Evolutionary conservation across 176 grass and related monocot species (phyloP).

Genomic region (Olyra latifolia): DNA sequence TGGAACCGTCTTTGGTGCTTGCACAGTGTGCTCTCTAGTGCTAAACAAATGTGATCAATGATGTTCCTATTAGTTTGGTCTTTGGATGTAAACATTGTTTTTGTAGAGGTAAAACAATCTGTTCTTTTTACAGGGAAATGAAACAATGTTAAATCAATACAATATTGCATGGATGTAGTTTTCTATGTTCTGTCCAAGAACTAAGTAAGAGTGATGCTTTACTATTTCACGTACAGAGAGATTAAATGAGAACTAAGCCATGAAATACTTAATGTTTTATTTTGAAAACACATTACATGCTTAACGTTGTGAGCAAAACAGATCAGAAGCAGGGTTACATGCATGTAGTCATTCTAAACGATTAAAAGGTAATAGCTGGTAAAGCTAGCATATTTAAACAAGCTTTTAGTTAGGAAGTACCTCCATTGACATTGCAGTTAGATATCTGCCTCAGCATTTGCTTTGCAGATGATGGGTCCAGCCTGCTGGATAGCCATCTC

Average conservation of each 20-base stretch:
- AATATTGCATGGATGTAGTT: not conserved
- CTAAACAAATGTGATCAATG: not conserved
- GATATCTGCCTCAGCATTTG: constrained; percentile 86
- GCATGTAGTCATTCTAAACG: not conserved
- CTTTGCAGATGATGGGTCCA: constrained; percentile 60
- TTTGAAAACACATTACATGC: too few relatives aligned
- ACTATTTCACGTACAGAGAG: not conserved
- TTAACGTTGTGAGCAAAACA: not conserved
- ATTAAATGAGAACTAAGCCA: not conserved
- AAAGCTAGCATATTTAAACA: not conserved
- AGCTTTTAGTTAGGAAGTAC: constrained; percentile 33
- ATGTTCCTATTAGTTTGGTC: not conserved
- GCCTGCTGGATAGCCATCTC: constrained; percentile 90
- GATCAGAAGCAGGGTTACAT: not conserved
- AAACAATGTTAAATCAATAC: not conserved
- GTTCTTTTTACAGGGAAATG: not conserved
- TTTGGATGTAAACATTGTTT: constrained; percentile 16
- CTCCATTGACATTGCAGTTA: constrained; percentile 95
- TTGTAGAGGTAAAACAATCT: not conserved
- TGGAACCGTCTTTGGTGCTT: not conserved
- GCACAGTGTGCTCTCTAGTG: not conserved
- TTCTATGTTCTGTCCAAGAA: not conserved
- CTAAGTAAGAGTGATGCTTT: not conserved
- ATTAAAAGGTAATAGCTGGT: not conserved
- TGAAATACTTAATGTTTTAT: not conserved